phyloP scores from a whole-genome alignment of 129 eudicot genomes.

The Flaveria bidentis region DNA sequence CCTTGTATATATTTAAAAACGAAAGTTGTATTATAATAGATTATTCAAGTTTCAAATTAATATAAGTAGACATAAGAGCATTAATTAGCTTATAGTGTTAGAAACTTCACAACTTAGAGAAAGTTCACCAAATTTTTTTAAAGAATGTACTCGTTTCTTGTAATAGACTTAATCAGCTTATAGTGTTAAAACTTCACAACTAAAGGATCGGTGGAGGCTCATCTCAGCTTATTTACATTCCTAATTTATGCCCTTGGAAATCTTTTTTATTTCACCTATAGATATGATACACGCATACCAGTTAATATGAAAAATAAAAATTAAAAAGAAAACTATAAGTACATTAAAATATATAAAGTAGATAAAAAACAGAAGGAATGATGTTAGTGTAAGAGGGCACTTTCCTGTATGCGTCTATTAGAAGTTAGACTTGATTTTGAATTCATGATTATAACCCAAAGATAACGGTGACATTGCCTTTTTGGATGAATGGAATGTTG shows the following conservation, averaged over 20 bases:
- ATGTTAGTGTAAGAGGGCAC: constrained; percentile 10
- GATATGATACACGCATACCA: too few relatives aligned
- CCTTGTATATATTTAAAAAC: too few relatives aligned
- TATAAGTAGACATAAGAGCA: not conserved
- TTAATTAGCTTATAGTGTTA: not conserved
- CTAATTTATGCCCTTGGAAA: too few relatives aligned
- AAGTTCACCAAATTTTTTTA: too few relatives aligned
- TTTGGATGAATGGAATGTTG: constrained; percentile 28
- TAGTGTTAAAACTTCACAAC: too few relatives aligned
- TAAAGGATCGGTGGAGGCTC: too few relatives aligned
- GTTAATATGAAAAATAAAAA: not conserved
- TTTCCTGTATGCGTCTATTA: constrained; percentile 39
- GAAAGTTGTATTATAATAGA: not conserved
- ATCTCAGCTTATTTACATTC: too few relatives aligned
- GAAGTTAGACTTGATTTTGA: constrained; percentile 29
- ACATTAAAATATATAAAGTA: not conserved
- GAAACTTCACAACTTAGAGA: too few relatives aligned
- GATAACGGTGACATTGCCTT: constrained; percentile 20
- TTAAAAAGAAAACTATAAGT: not conserved
- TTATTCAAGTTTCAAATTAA: not conserved
- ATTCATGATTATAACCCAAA: constrained; percentile 17
- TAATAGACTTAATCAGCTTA: too few relatives aligned
- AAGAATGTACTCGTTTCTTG: too few relatives aligned
- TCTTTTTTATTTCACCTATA: too few relatives aligned
- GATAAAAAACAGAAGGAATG: not conserved